Evolutionary conservation across 495 filamentous ascomycete species (phyloP).

Genomic region (Chlorociboria aeruginascens): DNA sequence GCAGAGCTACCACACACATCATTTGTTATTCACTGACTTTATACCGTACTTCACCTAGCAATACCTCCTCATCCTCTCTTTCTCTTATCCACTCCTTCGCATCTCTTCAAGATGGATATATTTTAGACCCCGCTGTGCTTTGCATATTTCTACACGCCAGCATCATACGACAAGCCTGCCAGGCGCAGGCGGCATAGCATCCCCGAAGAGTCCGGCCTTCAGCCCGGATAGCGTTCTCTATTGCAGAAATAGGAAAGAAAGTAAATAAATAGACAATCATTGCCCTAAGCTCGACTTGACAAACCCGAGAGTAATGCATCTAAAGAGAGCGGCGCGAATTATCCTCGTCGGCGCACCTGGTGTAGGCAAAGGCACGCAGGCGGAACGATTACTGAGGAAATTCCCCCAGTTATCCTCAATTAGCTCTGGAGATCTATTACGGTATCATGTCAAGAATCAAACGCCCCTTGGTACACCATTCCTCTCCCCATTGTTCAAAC

Average conservation of each 20-base stretch:
- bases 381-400: conserved; percentile 70
- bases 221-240: background rate
- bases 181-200: conserved; percentile 5
- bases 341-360: conserved; percentile 95
- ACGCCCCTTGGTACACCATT: conserved; percentile 65
- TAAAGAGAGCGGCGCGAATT: conserved; percentile 75
- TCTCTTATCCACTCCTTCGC: background rate
- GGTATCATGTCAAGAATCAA: conserved; percentile 79
- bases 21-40: background rate
- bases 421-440: conserved; percentile 83
- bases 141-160: background rate
- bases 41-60: too few relatives aligned
- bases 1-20: too few relatives aligned
- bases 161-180: conserved; percentile 4
- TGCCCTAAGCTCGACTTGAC: background rate
- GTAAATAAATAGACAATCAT: conserved; percentile 1
- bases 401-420: conserved; percentile 86
- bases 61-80: too few relatives aligned
- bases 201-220: background rate
- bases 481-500: background rate
- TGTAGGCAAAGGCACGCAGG: conserved; percentile 90
- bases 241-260: too few relatives aligned
- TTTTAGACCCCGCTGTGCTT: conserved; percentile 1
- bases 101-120: conserved; percentile 14
- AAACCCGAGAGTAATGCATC: conserved; percentile 31